phyloP scores from a whole-genome alignment of 1,284 basidiomycete genomes.

The Lignosus rhinocerotis region DNA sequence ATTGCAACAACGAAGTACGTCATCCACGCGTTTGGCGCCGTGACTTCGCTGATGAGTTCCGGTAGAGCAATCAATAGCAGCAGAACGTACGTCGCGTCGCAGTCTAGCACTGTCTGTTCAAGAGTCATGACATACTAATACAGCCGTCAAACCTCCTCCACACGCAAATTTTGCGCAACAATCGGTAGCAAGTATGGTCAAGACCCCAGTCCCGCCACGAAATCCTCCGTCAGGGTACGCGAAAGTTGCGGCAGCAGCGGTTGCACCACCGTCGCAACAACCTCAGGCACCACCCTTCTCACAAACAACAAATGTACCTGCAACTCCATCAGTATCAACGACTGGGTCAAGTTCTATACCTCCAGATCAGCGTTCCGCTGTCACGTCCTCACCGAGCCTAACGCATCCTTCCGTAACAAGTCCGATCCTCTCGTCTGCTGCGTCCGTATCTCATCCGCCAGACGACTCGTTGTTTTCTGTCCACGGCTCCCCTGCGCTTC shows the following conservation, averaged over 20 bases:
- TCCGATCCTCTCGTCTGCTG: constrained; percentile 69
- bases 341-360: constrained; percentile 41
- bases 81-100: constrained; percentile 43
- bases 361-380: constrained; percentile 52
- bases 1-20: constrained; percentile 67
- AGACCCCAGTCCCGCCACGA: constrained; percentile 60
- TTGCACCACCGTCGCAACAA: constrained; percentile 39
- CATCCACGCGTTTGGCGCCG: background rate
- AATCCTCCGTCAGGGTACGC: constrained; percentile 73
- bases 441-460: constrained; percentile 68
- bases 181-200: constrained; percentile 81
- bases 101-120: constrained; percentile 9
- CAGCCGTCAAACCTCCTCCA: constrained; percentile 71
- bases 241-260: constrained; percentile 87
- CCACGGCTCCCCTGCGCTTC: constrained; percentile 68
- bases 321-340: constrained; percentile 35
- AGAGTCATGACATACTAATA: constrained; percentile 10
- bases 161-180: constrained; percentile 80
- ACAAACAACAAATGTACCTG: constrained; percentile 38
- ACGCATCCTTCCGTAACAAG: constrained; percentile 80
- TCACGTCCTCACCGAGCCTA: constrained; percentile 71
- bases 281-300: constrained; percentile 36
- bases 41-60: background rate
- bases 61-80: constrained; percentile 46
- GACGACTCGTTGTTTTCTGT: constrained; percentile 73